A percentile compares a stretch with the other conserved stretches of the same genome.
phyloP scores from a whole-genome alignment of 495 filamentous ascomycete genomes.

The Tuber umbilicatum region DNA sequence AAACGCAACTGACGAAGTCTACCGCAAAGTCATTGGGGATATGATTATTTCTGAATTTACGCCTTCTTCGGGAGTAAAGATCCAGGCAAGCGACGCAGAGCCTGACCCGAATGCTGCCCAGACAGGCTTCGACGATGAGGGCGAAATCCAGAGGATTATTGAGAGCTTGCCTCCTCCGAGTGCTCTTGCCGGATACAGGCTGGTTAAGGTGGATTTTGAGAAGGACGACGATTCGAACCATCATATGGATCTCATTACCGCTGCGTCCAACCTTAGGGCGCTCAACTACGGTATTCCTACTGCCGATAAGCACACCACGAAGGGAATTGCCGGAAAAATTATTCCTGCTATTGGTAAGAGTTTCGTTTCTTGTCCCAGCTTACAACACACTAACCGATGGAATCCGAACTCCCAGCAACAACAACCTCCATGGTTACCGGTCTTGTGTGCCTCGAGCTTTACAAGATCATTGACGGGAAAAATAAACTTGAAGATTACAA shows the following conservation, averaged over 20 bases:
- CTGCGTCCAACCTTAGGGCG: conserved; percentile 90
- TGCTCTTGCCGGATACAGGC: conserved; percentile 72
- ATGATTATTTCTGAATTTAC: conserved; percentile 97
- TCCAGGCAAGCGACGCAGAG: conserved; percentile 92
- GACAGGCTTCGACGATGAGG: conserved; percentile 58
- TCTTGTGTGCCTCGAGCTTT: conserved; percentile 84
- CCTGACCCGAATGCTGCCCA: conserved; percentile 76
- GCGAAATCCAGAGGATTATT: conserved; percentile 64
- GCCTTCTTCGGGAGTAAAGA: conserved; percentile 86
- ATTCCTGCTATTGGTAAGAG: conserved; percentile 79
- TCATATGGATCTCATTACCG: conserved; percentile 99
- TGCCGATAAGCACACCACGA: conserved; percentile 89
- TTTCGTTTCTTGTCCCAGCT: background rate
- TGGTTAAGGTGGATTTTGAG: conserved; percentile 93
- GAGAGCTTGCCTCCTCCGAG: conserved; percentile 67
- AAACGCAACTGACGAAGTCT: conserved; percentile 63
- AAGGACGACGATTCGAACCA: conserved; percentile 98
- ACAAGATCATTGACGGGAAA: conserved; percentile 96
- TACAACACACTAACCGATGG: conserved; percentile 10
- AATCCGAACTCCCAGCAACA: conserved; percentile 46
- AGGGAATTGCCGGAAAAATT: conserved; percentile 99
- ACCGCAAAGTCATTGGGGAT: conserved; percentile 69
- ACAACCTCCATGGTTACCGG: conserved; percentile 95
- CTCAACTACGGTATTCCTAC: conserved; percentile 94
- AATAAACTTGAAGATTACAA: conserved; percentile 93